Evolutionary conservation across 2,329 filamentous ascomycete species (phyloP), one percentile per base, ranked within the genome.

Genomic region (Pseudopithomyces maydicus): DNA sequence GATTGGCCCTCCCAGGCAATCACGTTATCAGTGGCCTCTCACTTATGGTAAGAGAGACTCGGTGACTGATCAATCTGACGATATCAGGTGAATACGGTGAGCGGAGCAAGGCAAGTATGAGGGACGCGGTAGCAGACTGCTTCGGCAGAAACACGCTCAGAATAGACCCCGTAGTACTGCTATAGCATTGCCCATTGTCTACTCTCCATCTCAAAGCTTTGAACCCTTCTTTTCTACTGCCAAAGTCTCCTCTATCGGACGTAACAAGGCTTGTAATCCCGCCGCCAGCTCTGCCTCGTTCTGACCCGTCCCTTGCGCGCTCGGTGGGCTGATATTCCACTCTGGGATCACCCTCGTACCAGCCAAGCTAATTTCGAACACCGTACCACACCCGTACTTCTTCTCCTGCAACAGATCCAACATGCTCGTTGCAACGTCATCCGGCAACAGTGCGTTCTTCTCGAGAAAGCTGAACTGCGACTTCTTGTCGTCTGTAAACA

Each of bases 381-480:
- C 59, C 8, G 61, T 69, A 2, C 70, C 70, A 43, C 68, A 70
- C 2, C 50, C 48, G 47, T 67, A 69, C 42, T 69, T 59, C 43
- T 67, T 69, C 66, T 71, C 66, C 56, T 72, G 69, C 11, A 73
- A 20, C 33, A 73, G 26, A 2, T 68, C 50, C 4, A 72, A 26
- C 38, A 73, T 61, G 19, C 59, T 43, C 7, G 39, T 45, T 8
- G 70, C 70, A 8, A 71, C 69, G 1, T 49, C 47, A 1, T 71
- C 64, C n/a, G 69, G 65, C 0, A 53, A 63, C 10, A 71, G 47
- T 2, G 57, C 60, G 3, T 47, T 56, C 0, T 56, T 52, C 17
- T 62, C 55, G 0, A 29, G 45, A 6, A 68, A 57, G 0, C 62
- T 65, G 43, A 64, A 73, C 32, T 72, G 70, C 32, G 59, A 54